These are phyloP conservation scores for Cyclospora cayetanensis DNA, from an alignment of 169 alveolate species.

Conservation along the genomic window DNA sequence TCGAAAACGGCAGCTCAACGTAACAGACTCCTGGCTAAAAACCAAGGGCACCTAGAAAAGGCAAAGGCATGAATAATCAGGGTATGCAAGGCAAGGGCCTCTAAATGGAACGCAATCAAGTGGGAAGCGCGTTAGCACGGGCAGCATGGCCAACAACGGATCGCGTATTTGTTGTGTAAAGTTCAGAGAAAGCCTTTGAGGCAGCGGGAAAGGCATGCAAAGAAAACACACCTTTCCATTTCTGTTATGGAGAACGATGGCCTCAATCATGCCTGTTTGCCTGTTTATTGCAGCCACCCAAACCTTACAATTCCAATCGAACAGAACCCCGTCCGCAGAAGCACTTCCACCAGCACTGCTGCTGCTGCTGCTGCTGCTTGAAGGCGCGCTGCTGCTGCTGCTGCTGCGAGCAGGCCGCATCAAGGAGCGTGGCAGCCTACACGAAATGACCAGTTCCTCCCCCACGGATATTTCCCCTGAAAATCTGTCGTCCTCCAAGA, in stretches of 20 bases:
- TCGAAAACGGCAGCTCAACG: too few relatives aligned
- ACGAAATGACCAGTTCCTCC: not conserved
- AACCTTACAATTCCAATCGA: slow-evolving; percentile 38
- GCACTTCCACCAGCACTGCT: not conserved
- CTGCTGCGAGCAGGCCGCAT: not conserved
- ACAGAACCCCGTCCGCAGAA: not conserved
- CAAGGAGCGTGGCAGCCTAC: slow-evolving; percentile 60
- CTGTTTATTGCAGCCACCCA: not conserved
- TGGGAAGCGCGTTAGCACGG: too few relatives aligned
- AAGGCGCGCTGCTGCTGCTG: not conserved
- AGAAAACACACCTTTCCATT: slow-evolving; percentile 81
- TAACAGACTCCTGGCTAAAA: too few relatives aligned
- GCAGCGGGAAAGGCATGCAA: slow-evolving; percentile 79
- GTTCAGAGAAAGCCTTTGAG: too few relatives aligned
- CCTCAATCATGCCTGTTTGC: not conserved
- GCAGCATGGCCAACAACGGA: too few relatives aligned
- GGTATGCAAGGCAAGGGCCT: too few relatives aligned
- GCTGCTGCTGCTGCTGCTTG: not conserved
- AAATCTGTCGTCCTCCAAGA: not conserved
- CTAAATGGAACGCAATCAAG: too few relatives aligned
- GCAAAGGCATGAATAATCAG: too few relatives aligned
- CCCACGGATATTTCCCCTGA: not conserved
- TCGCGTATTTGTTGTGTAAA: too few relatives aligned
- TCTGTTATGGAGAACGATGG: slow-evolving; percentile 77
- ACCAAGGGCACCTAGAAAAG: too few relatives aligned